Base-by-base conservation (phyloP, 306 rosid genomes). In the Vicia villosa region DNA sequence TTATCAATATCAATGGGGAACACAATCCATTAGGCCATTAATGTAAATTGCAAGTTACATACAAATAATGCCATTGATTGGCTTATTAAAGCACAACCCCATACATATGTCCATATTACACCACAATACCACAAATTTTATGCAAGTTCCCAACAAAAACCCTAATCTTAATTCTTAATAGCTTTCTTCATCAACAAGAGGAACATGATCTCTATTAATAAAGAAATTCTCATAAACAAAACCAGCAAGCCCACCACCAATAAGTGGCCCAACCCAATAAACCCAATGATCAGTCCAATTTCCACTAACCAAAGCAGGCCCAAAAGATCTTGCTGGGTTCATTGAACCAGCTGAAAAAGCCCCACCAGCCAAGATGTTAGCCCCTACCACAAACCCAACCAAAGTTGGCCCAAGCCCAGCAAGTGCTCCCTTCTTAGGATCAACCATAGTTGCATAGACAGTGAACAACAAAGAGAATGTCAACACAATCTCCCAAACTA, bases 261-360 rank as follows among this genome's bases (percentile, higher is more conserved):
- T 80, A 9, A 90, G 89, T n/a, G 98, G 98, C 5, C 98, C 96
- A 50, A 88, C 91, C 96, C 98, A 93, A 65, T 93, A 90, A 47
- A 93, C 89, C 98, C 96, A 93, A 15, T 93, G 91, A 58, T 93
- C 86, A 0, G 97, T 90, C 97, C 96, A 93, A 55, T 83, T 70
- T 45, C 96, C 83, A 58, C 82, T 66, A 4, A 87, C 92, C 84
- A 93, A 78, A 43, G 98, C 96, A 8, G 97, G 96, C 52, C 98
- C 98, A 65, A 93, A 93, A 4, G 97, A 86, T 5, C 98, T 78
- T 4, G 96, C 96, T 0, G 97, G 97, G 83, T 93, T 93, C 94
- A 93, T 93, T 1, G 98, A 88, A 17, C 86, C 94, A 0, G 91
- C 91, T 0, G 91, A 90, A 47, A 85, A 93, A 8, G 91, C 77